Percentiles rank a stretch among this genome's conserved stretches.
These are phyloP conservation scores for Coccinonectria pachysandricola DNA, from an alignment of 2,329 filamentous ascomycete genomes.

Conservation along the genomic window DNA sequence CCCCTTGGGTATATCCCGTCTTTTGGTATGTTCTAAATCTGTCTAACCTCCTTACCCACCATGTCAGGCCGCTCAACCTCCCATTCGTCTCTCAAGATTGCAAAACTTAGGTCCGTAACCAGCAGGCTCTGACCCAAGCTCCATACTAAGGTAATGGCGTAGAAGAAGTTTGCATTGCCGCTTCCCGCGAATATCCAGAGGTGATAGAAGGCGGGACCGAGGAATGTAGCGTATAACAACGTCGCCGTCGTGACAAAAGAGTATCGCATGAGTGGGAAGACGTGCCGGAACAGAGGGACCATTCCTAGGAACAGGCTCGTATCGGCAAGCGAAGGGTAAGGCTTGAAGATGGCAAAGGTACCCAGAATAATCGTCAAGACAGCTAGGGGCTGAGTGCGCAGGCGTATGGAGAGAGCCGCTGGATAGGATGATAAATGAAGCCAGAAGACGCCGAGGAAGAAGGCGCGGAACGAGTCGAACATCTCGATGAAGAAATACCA, in stretches of 20 bases:
- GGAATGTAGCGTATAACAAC: conserved; percentile 75
- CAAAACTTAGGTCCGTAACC: conserved; percentile 80
- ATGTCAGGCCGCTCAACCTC: conserved; percentile 86
- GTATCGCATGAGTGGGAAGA: conserved; percentile 90
- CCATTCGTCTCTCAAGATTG: conserved; percentile 84
- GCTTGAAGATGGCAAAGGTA: conserved; percentile 91
- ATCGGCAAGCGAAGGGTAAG: conserved; percentile 89
- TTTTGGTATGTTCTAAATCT: conserved; percentile 56
- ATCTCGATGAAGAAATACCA: conserved; percentile 99
- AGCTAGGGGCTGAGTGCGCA: conserved; percentile 78
- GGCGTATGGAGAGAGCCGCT: conserved; percentile 69
- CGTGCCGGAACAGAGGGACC: conserved; percentile 77
- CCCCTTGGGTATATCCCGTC: too few species aligned
- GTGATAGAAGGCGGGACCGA: conserved; percentile 93
- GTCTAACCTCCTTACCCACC: conserved; percentile 75
- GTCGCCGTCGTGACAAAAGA: conserved; percentile 77
- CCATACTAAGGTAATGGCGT: conserved; percentile 98
- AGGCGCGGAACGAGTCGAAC: conserved; percentile 94
- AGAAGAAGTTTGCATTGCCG: conserved; percentile 98
- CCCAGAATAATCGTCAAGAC: conserved; percentile 77
- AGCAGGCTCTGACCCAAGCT: conserved; percentile 80
- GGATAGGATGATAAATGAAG: conserved; percentile 87
- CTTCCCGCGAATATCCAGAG: conserved; percentile 97
- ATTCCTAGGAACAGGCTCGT: conserved; percentile 76
- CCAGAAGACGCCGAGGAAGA: conserved; percentile 98